Percentiles rank a stretch among this genome's conserved stretches.
These are phyloP conservation scores for Backusella westeae DNA, from an alignment of 192 early-diverging fungal genomes.

Conservation along the genomic window DNA sequence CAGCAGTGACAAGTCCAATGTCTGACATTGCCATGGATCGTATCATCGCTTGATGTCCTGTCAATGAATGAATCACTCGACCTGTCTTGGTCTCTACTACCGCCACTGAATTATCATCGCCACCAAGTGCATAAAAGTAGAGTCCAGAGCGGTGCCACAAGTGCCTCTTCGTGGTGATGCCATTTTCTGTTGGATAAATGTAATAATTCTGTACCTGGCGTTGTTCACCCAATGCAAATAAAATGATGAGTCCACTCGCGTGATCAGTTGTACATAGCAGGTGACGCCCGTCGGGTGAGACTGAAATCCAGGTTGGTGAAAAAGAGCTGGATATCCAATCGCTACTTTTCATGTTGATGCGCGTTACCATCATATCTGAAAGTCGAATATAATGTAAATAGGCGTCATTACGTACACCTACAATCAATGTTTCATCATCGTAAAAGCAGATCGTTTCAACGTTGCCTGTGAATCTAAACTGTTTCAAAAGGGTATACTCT, in stretches of 20 bases:
- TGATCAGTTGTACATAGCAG: conserved; percentile 62
- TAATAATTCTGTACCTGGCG: conserved; percentile 60
- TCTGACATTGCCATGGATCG: conserved; percentile 45
- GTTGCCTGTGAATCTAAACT: conserved; percentile 44
- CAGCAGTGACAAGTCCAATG: conserved; percentile 47
- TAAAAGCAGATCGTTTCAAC: conserved; percentile 69
- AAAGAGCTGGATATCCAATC: conserved; percentile 69
- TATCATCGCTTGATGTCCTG: conserved; percentile 58
- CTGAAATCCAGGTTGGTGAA: conserved; percentile 65
- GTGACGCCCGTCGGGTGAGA: conserved; percentile 54
- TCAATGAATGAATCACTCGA: conserved; percentile 42
- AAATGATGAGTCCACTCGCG: conserved; percentile 60
- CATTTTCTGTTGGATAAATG: conserved; percentile 48
- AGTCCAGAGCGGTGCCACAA: conserved; percentile 56
- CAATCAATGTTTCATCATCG: conserved; percentile 39
- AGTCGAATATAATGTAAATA: conserved; percentile 68
- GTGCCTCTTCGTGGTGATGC: conserved; percentile 62
- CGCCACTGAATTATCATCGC: conserved; percentile 55
- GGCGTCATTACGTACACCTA: conserved; percentile 69
- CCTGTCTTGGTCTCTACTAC: conserved; percentile 52
- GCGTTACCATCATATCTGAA: conserved; percentile 22
- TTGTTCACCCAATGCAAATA: conserved; percentile 46
- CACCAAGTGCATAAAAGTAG: conserved; percentile 63
- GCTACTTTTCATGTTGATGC: conserved; percentile 77
- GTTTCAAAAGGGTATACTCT: conserved; percentile 15